Base-by-base conservation (phyloP, 176 grass and related monocot species). In the Juncus inflexus region DNA sequence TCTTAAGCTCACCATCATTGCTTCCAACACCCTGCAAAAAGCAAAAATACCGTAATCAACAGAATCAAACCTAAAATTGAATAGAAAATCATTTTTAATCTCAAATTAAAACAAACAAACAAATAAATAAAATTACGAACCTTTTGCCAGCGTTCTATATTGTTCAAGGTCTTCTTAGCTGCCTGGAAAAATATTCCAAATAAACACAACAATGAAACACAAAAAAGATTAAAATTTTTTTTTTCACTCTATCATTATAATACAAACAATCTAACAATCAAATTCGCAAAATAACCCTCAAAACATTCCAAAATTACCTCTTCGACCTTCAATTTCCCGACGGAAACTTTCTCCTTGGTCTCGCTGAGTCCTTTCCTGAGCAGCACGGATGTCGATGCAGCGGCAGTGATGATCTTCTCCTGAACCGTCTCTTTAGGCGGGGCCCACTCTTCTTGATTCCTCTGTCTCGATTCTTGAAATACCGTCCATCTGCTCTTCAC, bases 111-210 rank as follows among this genome's bases (percentile, higher is more conserved):
- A 69, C 19, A 40, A 35, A 61, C 72, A 35, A 43, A 35, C 6
- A 28, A 28, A 9, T 61, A 41, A 52, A 69, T 35, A 12, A 77
- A 66, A 80, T 74, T 37, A 75, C 79, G 79, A 56, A 97, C 94
- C 94, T 99, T 99, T 82, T 91, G 88, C 94, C 94, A 99, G 42
- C 88, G 80, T 72, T 99, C 94, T 66, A 99, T 91, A 58, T 89
- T 99, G 72, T 79, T 99, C 52, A 99, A 74, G 70, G 94, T 92
- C 61, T 99, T 99, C 74, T 99, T 99, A 58, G 94, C 85, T 81
- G 85, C 94, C 88, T 99, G 58, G 70, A 28, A 28, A 28, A 78
- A 67, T 42, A 67, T 42, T 5, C 9, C 14, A 77, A 69, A 60
- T 19, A 41, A 73, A 2, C 43, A 61, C 12, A 11, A 61, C 12